Evolutionary conservation across 495 filamentous ascomycete species (phyloP).

Genomic region (Trichoderma asperelloides): DNA sequence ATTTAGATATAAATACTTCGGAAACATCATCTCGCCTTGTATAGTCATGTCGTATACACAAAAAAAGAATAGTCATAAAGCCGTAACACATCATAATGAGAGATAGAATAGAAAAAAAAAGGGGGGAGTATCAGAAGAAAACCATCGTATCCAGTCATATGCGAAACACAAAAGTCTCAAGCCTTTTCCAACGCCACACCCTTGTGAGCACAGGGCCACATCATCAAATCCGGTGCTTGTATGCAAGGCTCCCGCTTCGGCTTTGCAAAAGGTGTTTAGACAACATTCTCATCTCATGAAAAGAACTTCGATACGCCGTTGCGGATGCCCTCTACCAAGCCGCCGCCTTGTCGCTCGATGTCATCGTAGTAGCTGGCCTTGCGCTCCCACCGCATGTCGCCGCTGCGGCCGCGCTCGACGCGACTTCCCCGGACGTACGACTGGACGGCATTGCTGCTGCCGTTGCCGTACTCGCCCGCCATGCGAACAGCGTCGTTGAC

Average conservation of each 20-base stretch:
- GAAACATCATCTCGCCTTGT: neutral
- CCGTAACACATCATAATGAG: constrained; percentile 14
- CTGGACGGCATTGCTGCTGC: constrained; percentile 4
- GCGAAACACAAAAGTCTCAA: neutral
- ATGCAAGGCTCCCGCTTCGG: neutral
- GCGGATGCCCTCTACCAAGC: constrained; percentile 37
- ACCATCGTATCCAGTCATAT: neutral
- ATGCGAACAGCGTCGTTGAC: constrained; percentile 41
- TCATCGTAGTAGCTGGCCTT: constrained; percentile 22
- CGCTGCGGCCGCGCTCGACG: constrained; percentile 24
- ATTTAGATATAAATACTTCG: neutral
- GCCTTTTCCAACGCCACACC: neutral
- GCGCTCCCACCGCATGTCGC: constrained; percentile 32
- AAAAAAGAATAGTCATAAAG: constrained; percentile 11
- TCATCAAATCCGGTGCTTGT: neutral
- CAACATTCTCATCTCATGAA: constrained; percentile 25
- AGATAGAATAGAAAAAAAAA: constrained; percentile 15
- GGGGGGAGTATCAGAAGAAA: neutral
- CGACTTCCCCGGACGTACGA: neutral
- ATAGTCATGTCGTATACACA: neutral
- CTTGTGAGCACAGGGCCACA: neutral
- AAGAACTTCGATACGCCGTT: constrained; percentile 59
- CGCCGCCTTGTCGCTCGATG: constrained; percentile 18
- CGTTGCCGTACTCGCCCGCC: constrained; percentile 25
- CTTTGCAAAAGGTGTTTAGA: constrained; percentile 8